Percentiles rank a stretch among this genome's conserved stretches.
phyloP scores from a whole-genome alignment of 441 rosid species.

The Adansonia grandidieri region DNA sequence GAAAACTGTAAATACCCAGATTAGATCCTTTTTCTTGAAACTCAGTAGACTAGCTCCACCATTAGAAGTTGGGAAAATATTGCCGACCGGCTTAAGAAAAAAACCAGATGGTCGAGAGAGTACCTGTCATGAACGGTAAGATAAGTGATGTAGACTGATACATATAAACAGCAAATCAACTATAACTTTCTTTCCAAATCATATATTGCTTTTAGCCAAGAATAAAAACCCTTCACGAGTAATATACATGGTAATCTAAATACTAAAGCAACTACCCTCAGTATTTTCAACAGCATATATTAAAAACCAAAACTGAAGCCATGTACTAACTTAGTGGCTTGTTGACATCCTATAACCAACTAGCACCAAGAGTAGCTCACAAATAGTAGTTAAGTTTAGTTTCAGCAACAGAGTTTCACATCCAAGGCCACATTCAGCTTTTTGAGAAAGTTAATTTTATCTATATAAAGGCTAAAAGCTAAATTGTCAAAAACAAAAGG shows the following conservation, averaged over 20 bases:
- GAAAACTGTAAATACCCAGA: constrained; percentile 67
- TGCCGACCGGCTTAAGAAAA: constrained; percentile 86
- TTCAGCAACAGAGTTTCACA: constrained; percentile 1
- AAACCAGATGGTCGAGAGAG: constrained; percentile 83
- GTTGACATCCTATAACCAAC: not conserved
- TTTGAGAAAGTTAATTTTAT: not conserved
- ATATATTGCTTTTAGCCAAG: not conserved
- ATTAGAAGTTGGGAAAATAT: constrained; percentile 54
- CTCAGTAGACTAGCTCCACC: constrained; percentile 73
- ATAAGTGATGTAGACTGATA: constrained; percentile 27
- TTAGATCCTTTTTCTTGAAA: constrained; percentile 74
- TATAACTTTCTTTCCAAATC: constrained; percentile 13
- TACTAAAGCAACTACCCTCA: not conserved
- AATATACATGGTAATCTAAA: not conserved
- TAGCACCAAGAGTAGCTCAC: constrained; percentile 9
- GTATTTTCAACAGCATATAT: not conserved
- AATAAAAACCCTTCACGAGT: constrained; percentile 20
- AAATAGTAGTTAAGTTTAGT: not conserved
- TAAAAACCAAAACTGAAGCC: not conserved
- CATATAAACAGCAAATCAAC: not conserved
- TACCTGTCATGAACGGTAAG: constrained; percentile 58
- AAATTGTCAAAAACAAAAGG: not conserved
- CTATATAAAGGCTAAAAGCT: not conserved
- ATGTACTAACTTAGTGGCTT: constrained; percentile 18
- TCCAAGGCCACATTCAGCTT: not conserved